Evolutionary conservation across 225 moss, liverwort and hornwort species (phyloP), one percentile per base, ranked within the genome.

Genomic region (Physcomitrium patens): DNA sequence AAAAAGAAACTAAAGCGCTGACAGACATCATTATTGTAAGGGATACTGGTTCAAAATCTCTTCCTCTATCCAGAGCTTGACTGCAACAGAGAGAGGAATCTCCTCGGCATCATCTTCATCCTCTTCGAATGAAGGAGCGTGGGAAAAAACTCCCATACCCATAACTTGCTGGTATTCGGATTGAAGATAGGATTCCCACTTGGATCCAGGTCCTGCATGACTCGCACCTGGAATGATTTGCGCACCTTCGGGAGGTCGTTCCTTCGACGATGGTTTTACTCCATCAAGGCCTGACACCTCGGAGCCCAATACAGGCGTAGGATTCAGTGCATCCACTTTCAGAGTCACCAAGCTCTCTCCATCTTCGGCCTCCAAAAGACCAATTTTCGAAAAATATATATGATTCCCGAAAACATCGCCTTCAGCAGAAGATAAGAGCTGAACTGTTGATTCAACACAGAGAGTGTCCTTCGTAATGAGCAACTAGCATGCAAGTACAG

Each of bases 11-110:
- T 53, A 54, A 17, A 68, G 61, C 5, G 15, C 50, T 18, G 26
- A 44, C n/a, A 58, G 28, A 69, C 23, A 22, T 42, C 19, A 43
- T 71, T 73, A 42, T 74, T 12, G 60, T 63, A 49, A 79, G 94
- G 84, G 94, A 95, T 99, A 99, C 94, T 99, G 95, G 76, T 82
- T 85, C 69, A 99, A 78, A 82, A 99, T 87, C 65, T 99, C 95
- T 66, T 95, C 87, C 20, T 86, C 86, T 69, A 99, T 85, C 82
- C 91, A 91, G 60, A 87, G 87, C 85, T 85, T 91, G 68, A 99
- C 84, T 63, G 95, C 91, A 62, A 99, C 89, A 53, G 87, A 79
- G 42, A 95, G 89, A 48, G 95, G 95, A 19, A 95, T 91, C 78
- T 93, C 95, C 60, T 90, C 91, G 75, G 86, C 91, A 17, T 80